phyloP scores from a whole-genome alignment of 202 grass and related monocot genomes.

The Carex sylvatica region DNA sequence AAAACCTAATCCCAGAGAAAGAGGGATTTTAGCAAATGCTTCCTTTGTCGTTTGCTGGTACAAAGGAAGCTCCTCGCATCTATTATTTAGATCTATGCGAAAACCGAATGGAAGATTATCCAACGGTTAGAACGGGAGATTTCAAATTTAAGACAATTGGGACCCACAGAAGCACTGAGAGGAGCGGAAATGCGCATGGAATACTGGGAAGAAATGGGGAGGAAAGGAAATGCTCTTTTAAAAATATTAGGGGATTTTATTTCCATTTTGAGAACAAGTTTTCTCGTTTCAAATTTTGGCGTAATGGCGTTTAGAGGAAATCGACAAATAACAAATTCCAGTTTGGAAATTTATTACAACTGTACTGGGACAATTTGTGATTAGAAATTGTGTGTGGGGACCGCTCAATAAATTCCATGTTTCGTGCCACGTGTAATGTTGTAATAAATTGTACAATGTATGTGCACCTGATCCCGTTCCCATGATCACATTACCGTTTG shows the following conservation, averaged over 20 bases:
- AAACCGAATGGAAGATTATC: neutral
- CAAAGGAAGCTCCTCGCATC: constrained; percentile 13
- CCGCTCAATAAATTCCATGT: neutral
- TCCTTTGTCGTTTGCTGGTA: constrained; percentile 12
- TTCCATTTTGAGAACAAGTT: neutral
- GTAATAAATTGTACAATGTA: constrained; percentile 1
- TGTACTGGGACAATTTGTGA: neutral
- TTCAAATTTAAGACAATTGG: constrained; percentile 1
- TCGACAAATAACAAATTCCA: neutral
- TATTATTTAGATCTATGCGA: constrained; percentile 16
- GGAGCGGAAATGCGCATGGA: neutral
- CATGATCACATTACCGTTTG: constrained; percentile 7
- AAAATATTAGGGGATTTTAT: neutral
- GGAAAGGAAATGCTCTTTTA: neutral
- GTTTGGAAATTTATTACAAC: constrained; percentile 9
- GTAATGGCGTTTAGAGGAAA: neutral
- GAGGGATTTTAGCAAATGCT: constrained; percentile 3
- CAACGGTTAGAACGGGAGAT: constrained; percentile 13
- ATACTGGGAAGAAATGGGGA: neutral
- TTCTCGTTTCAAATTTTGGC: constrained; percentile 11
- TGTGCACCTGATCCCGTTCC: neutral
- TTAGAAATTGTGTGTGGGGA: neutral
- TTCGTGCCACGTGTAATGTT: constrained; percentile 9
- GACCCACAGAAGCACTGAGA: constrained; percentile 13
- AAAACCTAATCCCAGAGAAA: neutral